Percentiles rank a stretch among this genome's conserved stretches.
Conservation (phyloP, 257 asterid species). For the Lantana camara region DNA sequence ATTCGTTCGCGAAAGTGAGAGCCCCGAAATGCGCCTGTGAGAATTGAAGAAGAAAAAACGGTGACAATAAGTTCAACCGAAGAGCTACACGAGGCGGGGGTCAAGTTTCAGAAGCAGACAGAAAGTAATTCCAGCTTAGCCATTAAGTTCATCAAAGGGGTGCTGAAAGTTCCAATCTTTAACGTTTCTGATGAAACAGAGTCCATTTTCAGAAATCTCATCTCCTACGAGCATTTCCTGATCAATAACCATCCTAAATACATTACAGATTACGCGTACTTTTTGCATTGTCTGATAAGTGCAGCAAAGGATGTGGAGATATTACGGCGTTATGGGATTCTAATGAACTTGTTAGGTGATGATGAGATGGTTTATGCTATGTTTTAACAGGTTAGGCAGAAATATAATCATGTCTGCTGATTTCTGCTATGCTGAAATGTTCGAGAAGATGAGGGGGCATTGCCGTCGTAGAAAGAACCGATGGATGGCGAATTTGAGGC, state of each 20-base stretch:
- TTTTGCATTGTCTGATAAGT: constrained; percentile 34
- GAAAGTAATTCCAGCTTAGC: constrained; percentile 16
- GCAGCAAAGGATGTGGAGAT: constrained; percentile 34
- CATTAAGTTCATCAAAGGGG: constrained; percentile 37
- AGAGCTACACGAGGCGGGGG: constrained; percentile 36
- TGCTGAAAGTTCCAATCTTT: constrained; percentile 32
- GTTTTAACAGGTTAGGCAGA: constrained; percentile 38
- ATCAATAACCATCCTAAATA: constrained; percentile 28
- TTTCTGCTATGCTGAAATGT: constrained; percentile 32
- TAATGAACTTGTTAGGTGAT: constrained; percentile 33
- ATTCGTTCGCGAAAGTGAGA: constrained; percentile 16
- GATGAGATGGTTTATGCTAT: constrained; percentile 34
- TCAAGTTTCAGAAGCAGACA: constrained; percentile 8
- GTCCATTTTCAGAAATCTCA: constrained; percentile 34
- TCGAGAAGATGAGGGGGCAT: constrained; percentile 21
- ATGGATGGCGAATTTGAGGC: constrained; percentile 43
- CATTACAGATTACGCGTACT: constrained; percentile 34
- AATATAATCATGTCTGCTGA: constrained; percentile 14
- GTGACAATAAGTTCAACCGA: constrained; percentile 30
- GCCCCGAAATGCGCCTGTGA: neutral
- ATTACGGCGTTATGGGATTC: constrained; percentile 28
- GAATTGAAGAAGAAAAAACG: constrained; percentile 5
- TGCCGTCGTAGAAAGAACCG: constrained; percentile 18
- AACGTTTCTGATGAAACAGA: constrained; percentile 37
- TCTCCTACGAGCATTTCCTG: constrained; percentile 36